Percentiles rank a stretch among this genome's conserved stretches.
Conservation (phyloP, 192 early-diverging fungal species). For the Mortierella alpina region DNA sequence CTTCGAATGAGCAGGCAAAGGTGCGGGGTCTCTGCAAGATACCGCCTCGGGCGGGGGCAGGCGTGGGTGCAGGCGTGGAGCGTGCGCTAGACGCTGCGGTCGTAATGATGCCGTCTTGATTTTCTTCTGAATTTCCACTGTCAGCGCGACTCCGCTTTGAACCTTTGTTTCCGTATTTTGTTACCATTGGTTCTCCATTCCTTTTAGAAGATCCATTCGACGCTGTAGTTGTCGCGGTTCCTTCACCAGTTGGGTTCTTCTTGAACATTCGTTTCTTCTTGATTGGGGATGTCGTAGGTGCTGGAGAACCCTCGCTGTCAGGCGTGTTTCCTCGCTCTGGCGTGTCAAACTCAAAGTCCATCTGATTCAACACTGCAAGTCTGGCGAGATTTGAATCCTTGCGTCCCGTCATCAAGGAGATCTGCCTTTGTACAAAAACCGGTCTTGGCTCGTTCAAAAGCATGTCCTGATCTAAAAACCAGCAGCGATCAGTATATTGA, state of each 20-base stretch:
- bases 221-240: neutral
- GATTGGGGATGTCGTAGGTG: neutral
- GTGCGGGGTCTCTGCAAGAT: conserved; percentile 19
- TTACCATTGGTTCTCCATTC: no score
- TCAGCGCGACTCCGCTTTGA: neutral
- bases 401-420: conserved; percentile 13
- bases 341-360: conserved; percentile 12
- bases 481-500: no score
- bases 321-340: conserved; percentile 52
- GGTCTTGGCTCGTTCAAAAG: conserved; percentile 44
- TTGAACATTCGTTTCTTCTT: conserved; percentile 16
- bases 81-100: conserved; percentile 3
- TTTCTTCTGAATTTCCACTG: neutral
- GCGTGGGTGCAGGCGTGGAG: conserved; percentile 11
- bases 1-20: conserved; percentile 45
- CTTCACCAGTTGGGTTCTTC: neutral
- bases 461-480: conserved; percentile 45
- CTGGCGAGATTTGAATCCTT: conserved; percentile 31
- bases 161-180: neutral
- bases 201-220: neutral
- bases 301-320: conserved; percentile 43
- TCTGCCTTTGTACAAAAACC: conserved; percentile 13
- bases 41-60: neutral
- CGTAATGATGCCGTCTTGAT: conserved; percentile 3
- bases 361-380: conserved; percentile 32